Percentiles rank a stretch among this genome's conserved stretches.
These are phyloP conservation scores for Ceratonia siliqua DNA, from an alignment of 306 rosid species.

Conservation along the genomic window DNA sequence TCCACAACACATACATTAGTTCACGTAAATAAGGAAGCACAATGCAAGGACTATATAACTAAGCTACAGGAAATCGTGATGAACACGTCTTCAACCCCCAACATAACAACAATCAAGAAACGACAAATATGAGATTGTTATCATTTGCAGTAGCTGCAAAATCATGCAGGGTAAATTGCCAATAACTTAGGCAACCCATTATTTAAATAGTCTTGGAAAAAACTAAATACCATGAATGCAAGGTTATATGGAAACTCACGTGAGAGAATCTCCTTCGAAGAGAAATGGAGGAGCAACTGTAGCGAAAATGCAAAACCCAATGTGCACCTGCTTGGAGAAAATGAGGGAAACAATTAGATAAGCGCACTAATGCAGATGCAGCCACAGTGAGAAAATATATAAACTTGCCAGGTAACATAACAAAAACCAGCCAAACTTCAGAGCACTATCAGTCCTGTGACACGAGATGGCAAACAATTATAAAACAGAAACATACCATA, in stretches of 20 bases:
- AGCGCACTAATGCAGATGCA: neutral
- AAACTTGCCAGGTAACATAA: slow-evolving; percentile 60
- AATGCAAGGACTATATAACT: neutral
- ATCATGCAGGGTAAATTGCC: neutral
- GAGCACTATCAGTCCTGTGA: slow-evolving; percentile 90
- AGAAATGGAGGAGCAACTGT: slow-evolving; percentile 87
- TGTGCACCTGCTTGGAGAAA: slow-evolving; percentile 64
- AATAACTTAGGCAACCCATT: neutral
- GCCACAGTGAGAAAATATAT: neutral
- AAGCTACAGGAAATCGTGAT: neutral
- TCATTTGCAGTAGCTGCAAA: neutral
- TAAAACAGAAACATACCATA: slow-evolving; percentile 1
- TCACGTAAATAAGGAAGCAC: neutral
- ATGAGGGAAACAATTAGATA: slow-evolving; percentile 24
- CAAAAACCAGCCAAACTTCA: slow-evolving; percentile 90
- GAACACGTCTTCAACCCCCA: slow-evolving; percentile 10
- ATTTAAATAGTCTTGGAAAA: neutral
- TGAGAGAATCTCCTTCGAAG: slow-evolving; percentile 73
- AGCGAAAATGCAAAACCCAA: slow-evolving; percentile 66
- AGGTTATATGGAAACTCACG: slow-evolving; percentile 59
- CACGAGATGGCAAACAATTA: slow-evolving; percentile 19
- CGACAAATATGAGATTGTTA: neutral
- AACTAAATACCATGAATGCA: slow-evolving; percentile 12
- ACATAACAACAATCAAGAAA: neutral
- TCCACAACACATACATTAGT: slow-evolving; percentile 41